Evolutionary conservation across 129 eudicot genomes (phyloP).

Genomic region (Pittosporum tobira): DNA sequence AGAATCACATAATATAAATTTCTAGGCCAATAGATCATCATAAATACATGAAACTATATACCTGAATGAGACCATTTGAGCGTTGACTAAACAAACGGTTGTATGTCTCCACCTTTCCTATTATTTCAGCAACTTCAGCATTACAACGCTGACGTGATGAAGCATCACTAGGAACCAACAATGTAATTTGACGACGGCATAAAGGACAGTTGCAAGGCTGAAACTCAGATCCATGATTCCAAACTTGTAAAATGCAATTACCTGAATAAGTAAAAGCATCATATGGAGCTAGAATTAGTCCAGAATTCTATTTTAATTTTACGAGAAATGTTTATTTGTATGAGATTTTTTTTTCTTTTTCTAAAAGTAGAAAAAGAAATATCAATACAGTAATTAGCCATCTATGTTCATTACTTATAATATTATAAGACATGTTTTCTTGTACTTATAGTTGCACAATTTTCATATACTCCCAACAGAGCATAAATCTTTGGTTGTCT

Average conservation of each 20-base stretch:
- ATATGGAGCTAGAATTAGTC: neutral
- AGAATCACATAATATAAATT: too few relatives aligned
- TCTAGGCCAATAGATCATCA: neutral
- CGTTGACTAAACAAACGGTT: constrained; percentile 70
- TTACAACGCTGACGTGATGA: constrained; percentile 36
- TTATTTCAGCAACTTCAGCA: constrained; percentile 46
- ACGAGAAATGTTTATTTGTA: too few relatives aligned
- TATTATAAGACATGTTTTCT: too few relatives aligned
- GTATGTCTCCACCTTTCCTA: constrained; percentile 55
- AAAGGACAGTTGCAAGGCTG: constrained; percentile 94
- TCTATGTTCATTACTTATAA: too few relatives aligned
- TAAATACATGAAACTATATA: constrained; percentile 9
- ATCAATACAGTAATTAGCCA: too few relatives aligned
- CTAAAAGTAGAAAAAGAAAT: neutral
- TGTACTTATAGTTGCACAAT: too few relatives aligned
- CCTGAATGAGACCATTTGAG: constrained; percentile 67
- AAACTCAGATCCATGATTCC: constrained; percentile 82
- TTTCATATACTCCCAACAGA: too few relatives aligned
- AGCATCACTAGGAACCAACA: constrained; percentile 79
- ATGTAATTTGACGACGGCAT: constrained; percentile 73
- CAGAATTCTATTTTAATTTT: neutral
- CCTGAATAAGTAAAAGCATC: constrained; percentile 30
- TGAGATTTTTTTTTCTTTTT: neutral
- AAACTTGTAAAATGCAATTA: constrained; percentile 70
- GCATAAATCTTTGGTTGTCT: too few relatives aligned